Percentiles rank a stretch among this genome's conserved stretches.
These are phyloP conservation scores for Cryphonectria carpinicola DNA, from an alignment of 2,329 filamentous ascomycete species.

Conservation along the genomic window DNA sequence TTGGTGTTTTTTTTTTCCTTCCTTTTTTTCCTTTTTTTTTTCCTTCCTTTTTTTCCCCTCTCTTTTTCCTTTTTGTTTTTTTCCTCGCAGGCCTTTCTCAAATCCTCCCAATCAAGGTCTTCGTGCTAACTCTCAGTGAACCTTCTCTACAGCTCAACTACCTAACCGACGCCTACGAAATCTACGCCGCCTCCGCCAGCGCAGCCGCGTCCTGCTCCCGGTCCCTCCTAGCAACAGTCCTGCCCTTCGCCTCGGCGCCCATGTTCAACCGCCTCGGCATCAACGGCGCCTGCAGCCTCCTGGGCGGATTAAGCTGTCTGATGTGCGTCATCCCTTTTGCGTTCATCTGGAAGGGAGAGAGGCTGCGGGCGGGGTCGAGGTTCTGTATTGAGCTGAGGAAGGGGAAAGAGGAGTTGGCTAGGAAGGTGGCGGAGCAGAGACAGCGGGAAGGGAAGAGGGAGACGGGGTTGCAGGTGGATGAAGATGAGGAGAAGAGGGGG, in stretches of 20 bases:
- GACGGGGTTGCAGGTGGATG: neutral
- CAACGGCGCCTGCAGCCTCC: constrained; percentile 54
- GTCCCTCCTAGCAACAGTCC: constrained; percentile 55
- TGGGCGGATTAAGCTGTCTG: constrained; percentile 53
- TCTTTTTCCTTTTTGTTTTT: no score
- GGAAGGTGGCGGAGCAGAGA: constrained; percentile 44
- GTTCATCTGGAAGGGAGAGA: constrained; percentile 58
- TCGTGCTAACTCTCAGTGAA: neutral
- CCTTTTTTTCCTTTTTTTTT: no score
- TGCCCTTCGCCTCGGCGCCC: constrained; percentile 58
- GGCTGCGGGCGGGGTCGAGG: constrained; percentile 58
- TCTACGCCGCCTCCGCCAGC: constrained; percentile 62
- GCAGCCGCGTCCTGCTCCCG: constrained; percentile 55
- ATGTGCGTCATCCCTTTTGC: constrained; percentile 57
- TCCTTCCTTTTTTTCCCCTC: no score
- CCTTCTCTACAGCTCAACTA: constrained; percentile 49
- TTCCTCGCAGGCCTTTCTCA: neutral
- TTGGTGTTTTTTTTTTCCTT: no score
- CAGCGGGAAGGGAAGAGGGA: constrained; percentile 2
- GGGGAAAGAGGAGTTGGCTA: constrained; percentile 52
- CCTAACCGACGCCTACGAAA: constrained; percentile 68
- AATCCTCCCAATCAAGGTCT: neutral
- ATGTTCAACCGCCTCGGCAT: constrained; percentile 56
- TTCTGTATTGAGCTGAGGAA: constrained; percentile 65
- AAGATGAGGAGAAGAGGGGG: neutral